phyloP scores from a whole-genome alignment of 2,329 filamentous ascomycete species.

The Parascedosporium putredinis region DNA sequence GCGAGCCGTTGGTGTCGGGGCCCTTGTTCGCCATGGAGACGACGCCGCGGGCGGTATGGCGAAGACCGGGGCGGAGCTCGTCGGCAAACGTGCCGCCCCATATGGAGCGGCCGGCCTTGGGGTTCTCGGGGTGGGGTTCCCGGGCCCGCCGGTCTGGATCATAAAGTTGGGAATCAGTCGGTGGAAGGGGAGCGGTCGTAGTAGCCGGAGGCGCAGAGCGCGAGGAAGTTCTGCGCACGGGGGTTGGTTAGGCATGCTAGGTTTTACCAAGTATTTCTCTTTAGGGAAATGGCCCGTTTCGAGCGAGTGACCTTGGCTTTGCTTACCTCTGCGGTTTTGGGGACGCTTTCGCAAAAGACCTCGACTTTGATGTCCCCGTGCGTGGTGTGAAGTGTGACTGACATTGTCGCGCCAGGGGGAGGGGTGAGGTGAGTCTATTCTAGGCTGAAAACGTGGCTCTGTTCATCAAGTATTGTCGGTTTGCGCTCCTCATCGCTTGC shows the following conservation, averaged over 20 bases:
- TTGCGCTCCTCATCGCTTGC: no score
- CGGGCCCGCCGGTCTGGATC: constrained; percentile 62
- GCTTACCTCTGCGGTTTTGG: constrained; percentile 79
- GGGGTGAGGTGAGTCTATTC: no score
- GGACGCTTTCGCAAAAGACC: constrained; percentile 89
- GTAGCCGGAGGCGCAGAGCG: constrained; percentile 69
- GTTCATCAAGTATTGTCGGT: not conserved
- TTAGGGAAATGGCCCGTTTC: no score
- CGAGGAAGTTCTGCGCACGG: constrained; percentile 78
- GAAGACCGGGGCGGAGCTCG: constrained; percentile 62
- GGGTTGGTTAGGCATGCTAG: not conserved
- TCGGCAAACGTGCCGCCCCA: constrained; percentile 68
- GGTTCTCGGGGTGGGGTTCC: constrained; percentile 44
- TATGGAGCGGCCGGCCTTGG: constrained; percentile 62
- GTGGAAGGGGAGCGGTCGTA: constrained; percentile 71
- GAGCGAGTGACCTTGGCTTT: constrained; percentile 13
- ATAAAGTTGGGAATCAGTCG: constrained; percentile 75
- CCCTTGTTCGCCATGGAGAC: constrained; percentile 75
- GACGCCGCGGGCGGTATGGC: constrained; percentile 58
- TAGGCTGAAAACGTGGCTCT: not conserved
- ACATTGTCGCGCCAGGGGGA: constrained; percentile 35
- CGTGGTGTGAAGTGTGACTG: constrained; percentile 72
- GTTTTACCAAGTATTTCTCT: not conserved
- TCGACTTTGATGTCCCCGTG: constrained; percentile 89
- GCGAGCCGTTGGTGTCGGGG: constrained; percentile 61